Conservation (phyloP, 2,329 filamentous ascomycete species). For the Penicillium sp. region DNA sequence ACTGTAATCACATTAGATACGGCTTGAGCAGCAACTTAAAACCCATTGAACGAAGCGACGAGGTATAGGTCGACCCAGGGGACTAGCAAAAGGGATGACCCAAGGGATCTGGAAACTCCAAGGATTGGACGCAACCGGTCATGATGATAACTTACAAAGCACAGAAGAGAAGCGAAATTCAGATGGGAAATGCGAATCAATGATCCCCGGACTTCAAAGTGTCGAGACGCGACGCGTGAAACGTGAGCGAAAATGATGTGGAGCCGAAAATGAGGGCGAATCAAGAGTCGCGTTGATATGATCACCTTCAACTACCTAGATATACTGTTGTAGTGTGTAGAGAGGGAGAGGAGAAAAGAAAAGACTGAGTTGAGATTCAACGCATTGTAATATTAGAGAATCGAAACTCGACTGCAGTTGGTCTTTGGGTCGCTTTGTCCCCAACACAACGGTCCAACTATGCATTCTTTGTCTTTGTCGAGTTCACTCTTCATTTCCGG, state of each 20-base stretch:
- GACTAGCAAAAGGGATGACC: neutral
- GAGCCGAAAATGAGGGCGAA: conserved; percentile 5
- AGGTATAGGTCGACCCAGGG: neutral
- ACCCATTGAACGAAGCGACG: neutral
- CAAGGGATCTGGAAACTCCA: neutral
- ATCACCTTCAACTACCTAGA: neutral
- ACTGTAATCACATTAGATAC: neutral
- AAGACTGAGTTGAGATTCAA: neutral
- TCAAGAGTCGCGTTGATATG: neutral
- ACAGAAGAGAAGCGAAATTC: neutral
- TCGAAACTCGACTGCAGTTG: neutral
- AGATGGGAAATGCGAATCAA: conserved; percentile 4
- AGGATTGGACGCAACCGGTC: neutral
- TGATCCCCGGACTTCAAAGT: conserved; percentile 9
- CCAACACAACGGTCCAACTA: neutral
- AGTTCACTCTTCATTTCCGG: neutral
- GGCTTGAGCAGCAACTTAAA: neutral
- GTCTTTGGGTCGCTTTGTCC: neutral
- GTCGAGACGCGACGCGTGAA: conserved; percentile 23
- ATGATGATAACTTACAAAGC: neutral
- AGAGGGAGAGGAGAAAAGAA: neutral
- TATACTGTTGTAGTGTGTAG: neutral
- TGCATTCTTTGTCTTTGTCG: neutral
- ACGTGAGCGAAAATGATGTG: conserved; percentile 17
- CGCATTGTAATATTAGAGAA: neutral